Percentiles rank a stretch among this genome's conserved stretches.
Conservation (phyloP, 257 asterid species). For the Phtheirospermum japonicum region DNA sequence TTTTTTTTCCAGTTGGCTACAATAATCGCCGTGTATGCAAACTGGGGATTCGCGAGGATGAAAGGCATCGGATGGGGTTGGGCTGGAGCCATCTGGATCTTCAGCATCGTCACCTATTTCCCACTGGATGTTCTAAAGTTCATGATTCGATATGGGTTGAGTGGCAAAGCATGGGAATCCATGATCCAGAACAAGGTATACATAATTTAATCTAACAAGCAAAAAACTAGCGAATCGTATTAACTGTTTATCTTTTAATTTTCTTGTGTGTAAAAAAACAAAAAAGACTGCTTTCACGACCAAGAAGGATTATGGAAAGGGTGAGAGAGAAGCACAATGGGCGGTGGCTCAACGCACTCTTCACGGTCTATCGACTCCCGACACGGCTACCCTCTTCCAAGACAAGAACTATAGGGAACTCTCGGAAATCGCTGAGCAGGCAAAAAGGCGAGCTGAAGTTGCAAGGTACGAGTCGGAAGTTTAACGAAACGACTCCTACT, state of each 20-base stretch:
- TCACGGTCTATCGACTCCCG: constrained; percentile 39
- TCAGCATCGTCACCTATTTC: too few relatives aligned
- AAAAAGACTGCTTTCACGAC: constrained; percentile 31
- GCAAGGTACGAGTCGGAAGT: too few relatives aligned
- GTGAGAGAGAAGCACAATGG: constrained; percentile 61
- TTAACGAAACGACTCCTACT: too few relatives aligned
- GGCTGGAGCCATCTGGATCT: too few relatives aligned
- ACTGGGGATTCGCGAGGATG: too few relatives aligned
- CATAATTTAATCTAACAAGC: background rate
- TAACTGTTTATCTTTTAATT: background rate
- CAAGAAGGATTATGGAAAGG: constrained; percentile 45
- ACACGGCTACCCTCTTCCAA: constrained; percentile 14
- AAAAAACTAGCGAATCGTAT: background rate
- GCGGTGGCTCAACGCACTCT: constrained; percentile 53
- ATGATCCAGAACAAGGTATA: too few relatives aligned
- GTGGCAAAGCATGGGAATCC: too few relatives aligned
- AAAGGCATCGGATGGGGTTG: too few relatives aligned
- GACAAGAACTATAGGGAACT: constrained; percentile 44
- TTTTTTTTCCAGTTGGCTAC: background rate
- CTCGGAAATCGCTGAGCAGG: constrained; percentile 54
- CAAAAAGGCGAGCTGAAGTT: constrained; percentile 50
- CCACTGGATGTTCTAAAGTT: too few relatives aligned
- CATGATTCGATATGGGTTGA: too few relatives aligned
- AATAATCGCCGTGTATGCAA: too few relatives aligned
- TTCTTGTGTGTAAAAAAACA: too few relatives aligned